Evolutionary conservation across 306 rosid species (phyloP), one percentile per base, ranked within the genome.

Genomic region (Carpinus viminea): DNA sequence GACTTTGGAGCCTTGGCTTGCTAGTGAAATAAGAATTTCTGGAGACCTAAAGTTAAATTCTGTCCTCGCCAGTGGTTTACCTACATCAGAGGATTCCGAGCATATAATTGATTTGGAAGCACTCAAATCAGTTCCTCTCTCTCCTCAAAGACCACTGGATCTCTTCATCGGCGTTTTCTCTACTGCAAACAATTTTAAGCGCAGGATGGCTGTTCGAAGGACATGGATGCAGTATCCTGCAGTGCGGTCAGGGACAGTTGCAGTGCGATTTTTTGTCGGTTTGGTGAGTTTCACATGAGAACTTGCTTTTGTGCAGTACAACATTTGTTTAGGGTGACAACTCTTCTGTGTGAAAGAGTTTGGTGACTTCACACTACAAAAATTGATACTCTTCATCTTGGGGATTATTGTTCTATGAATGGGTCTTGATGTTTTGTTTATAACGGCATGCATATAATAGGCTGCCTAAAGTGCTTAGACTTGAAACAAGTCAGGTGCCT

Each of bases 1-100:
- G 99, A 86, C 98, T 12, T 83, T 96, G 96, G 99, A 96, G 87
- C 96, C 99, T 79, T 96, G 99, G 99, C 94, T 96, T 76, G 97
- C 91, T 68, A 90, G 89, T 47, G 97, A 90, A 88, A 80, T 91
- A 75, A 90, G 74, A 81, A 86, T 96, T 73, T 87, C 90, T 3
- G 99, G 99, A 69, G 98, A 96, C 84, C 74, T 96, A 84, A 89
- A 93, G 81, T 78, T 96, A 80, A 76, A 86, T 84, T 93, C 99
- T 79, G 82, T 91, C 83, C 89, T 96, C 74, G 99, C 93, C 45
- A 96, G 99, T 82, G 94, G 96, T 74, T 86, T 96, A 79, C 99
- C 99, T 72, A 88, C 99, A 80, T 93, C 98, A 43, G 99, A 96
- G 88, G 99, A 96, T 79, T 89, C 96, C 34, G 98, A 93, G 84